Evolutionary conservation across 345 rosid genomes (phyloP), one percentile per base, ranked within the genome.

Genomic region (Limnanthes douglasii): DNA sequence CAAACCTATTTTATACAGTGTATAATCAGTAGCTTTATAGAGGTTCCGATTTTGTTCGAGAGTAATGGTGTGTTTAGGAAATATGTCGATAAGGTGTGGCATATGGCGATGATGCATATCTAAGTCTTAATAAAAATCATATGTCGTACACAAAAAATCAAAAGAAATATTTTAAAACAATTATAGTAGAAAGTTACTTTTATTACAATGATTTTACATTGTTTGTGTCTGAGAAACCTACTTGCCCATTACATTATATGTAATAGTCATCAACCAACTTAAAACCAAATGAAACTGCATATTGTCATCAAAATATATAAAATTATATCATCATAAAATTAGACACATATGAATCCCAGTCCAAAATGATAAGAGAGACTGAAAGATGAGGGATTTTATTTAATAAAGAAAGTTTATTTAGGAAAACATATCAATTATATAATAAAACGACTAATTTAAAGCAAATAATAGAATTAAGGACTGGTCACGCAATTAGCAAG

Each of bases 221-320:
- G n/a, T n/a, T 7, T 28, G 12, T 2, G n/a, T 10, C 38, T 21
- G 19, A 46, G 18, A 6, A 18, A 28, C 9, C 25, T 7, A 29
- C 55, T 41, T 58, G 68, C 93, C 98, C 98, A 84, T 71, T 90
- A 96, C 96, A 80, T 80, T 20, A 90, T 67, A n/a, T n/a, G n/a
- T n/a, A n/a, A n/a, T n/a, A n/a, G n/a, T n/a, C n/a, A n/a, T n/a
- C n/a, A n/a, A n/a, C n/a, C n/a, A n/a, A n/a, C n/a, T n/a, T n/a
- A n/a, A n/a, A n/a, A n/a, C n/a, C n/a, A n/a, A n/a, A n/a, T n/a
- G n/a, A n/a, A n/a, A n/a, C n/a, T n/a, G n/a, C n/a, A n/a, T n/a
- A n/a, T n/a, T n/a, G n/a, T n/a, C n/a, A n/a, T n/a, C n/a, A n/a
- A n/a, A n/a, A n/a, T n/a, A n/a, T n/a, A n/a, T n/a, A n/a, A n/a